Conservation (phyloP, 208 protist species). For the Leishmania lainsoni region DNA sequence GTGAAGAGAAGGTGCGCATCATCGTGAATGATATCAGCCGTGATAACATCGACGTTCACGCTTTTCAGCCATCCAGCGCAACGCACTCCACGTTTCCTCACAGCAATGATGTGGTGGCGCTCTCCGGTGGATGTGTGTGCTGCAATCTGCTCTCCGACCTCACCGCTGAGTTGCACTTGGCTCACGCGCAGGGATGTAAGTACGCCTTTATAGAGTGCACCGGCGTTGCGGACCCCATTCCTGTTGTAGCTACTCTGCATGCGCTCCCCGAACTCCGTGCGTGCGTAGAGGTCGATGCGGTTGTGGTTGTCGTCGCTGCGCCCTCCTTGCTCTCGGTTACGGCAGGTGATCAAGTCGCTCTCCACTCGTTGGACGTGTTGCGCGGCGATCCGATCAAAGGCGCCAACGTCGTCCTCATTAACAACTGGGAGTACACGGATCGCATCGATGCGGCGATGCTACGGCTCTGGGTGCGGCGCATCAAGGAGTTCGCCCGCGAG, state of each 20-base stretch:
- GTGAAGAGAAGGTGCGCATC: constrained; percentile 3
- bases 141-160: constrained; percentile 47
- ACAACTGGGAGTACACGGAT: constrained; percentile 41
- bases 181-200: constrained; percentile 19
- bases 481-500: constrained; percentile 13
- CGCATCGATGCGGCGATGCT: neutral
- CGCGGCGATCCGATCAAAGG: constrained; percentile 24
- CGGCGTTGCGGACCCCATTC: constrained; percentile 44
- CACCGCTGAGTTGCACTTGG: constrained; percentile 27
- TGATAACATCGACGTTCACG: constrained; percentile 9
- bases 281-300: constrained; percentile 37
- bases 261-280: constrained; percentile 33
- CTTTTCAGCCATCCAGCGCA: neutral
- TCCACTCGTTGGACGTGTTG: constrained; percentile 10
- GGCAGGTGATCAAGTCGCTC: constrained; percentile 6
- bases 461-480: constrained; percentile 16
- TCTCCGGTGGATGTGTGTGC: constrained; percentile 56
- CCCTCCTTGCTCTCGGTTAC: constrained; percentile 10
- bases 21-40: constrained; percentile 9
- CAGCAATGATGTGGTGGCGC: constrained; percentile 4
- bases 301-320: constrained; percentile 44
- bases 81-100: neutral
- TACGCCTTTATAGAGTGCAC: constrained; percentile 55
- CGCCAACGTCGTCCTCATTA: constrained; percentile 45
- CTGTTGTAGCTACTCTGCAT: constrained; percentile 35